phyloP scores from a whole-genome alignment of 140 eudicot genomes.

The Bidens hawaiensis region DNA sequence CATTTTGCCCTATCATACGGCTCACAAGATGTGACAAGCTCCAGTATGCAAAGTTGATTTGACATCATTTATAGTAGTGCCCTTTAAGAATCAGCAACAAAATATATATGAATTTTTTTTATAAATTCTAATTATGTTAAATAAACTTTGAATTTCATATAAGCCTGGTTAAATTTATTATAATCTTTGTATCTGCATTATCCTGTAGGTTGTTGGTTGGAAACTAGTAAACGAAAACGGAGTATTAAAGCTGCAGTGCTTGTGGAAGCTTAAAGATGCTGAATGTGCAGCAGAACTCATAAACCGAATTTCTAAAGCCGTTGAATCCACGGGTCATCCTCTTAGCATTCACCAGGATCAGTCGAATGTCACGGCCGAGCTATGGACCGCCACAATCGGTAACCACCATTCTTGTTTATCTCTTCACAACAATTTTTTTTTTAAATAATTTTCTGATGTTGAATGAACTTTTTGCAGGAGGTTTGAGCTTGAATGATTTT shows the following conservation, averaged over 20 bases:
- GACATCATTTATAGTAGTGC: too few relatives aligned
- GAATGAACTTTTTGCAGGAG: conserved; percentile 41
- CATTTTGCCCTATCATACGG: too few relatives aligned
- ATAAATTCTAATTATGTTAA: neutral
- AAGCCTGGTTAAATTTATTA: neutral
- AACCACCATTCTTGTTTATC: conserved; percentile 4
- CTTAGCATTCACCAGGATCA: conserved; percentile 61
- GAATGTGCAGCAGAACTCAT: conserved; percentile 57
- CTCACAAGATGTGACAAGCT: too few relatives aligned
- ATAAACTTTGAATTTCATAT: neutral
- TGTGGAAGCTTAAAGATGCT: conserved; percentile 81
- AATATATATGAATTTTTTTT: too few relatives aligned
- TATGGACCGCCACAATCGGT: conserved; percentile 87
- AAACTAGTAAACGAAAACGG: conserved; percentile 53
- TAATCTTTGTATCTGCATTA: neutral
- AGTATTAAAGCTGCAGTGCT: conserved; percentile 45
- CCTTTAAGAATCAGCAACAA: too few relatives aligned
- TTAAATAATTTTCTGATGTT: neutral
- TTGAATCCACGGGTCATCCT: conserved; percentile 59
- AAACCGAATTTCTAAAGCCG: conserved; percentile 49
- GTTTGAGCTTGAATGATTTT: conserved; percentile 93
- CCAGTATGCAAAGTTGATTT: too few relatives aligned
- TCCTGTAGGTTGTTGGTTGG: conserved; percentile 84
- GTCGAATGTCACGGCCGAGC: conserved; percentile 72
- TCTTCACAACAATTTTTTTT: neutral